A percentile compares a stretch with the other conserved stretches of the same genome.
Conservation (phyloP, 1,139 yeast species). For the Magnusiomyces clavatus region DNA sequence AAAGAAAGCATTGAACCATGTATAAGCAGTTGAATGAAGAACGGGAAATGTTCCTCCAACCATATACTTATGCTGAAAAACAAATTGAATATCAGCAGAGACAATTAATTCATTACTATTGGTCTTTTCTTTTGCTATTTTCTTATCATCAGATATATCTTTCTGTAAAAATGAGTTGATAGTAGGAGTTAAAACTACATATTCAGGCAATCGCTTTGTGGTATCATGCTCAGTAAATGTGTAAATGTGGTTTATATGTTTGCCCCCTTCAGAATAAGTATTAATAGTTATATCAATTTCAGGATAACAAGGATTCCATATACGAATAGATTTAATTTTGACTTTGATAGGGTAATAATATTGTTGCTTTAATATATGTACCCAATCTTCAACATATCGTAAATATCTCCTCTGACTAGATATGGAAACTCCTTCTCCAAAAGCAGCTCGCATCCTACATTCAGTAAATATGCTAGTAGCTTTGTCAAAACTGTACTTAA, state of each 20-base stretch:
- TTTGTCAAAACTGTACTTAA: conserved; percentile 33
- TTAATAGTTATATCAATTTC: conserved; percentile 25
- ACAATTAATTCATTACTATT: conserved; percentile 8
- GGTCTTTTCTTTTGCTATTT: not conserved
- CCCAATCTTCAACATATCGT: conserved; percentile 46
- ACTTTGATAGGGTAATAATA: conserved; percentile 21
- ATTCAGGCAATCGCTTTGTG: conserved; percentile 10
- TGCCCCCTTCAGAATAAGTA: conserved; percentile 20
- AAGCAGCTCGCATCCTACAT: conserved; percentile 49
- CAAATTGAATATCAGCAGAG: conserved; percentile 20
- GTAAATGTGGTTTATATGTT: conserved; percentile 17
- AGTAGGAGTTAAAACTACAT: conserved; percentile 10
- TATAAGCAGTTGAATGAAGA: conserved; percentile 21
- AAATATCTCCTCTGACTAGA: conserved; percentile 61
- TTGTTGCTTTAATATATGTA: conserved; percentile 16
- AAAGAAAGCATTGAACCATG: conserved; percentile 33
- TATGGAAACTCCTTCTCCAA: conserved; percentile 67
- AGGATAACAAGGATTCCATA: conserved; percentile 23
- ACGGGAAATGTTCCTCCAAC: conserved; percentile 13
- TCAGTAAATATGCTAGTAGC: conserved; percentile 49
- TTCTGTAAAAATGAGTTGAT: not conserved
- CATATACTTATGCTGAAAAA: conserved; percentile 14
- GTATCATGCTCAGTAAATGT: conserved; percentile 19
- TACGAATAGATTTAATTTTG: conserved; percentile 22
- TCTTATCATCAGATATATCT: not conserved